Evolutionary conservation across 169 alveolate species (phyloP).

Genomic region (Plasmodium billcollinsi): DNA sequence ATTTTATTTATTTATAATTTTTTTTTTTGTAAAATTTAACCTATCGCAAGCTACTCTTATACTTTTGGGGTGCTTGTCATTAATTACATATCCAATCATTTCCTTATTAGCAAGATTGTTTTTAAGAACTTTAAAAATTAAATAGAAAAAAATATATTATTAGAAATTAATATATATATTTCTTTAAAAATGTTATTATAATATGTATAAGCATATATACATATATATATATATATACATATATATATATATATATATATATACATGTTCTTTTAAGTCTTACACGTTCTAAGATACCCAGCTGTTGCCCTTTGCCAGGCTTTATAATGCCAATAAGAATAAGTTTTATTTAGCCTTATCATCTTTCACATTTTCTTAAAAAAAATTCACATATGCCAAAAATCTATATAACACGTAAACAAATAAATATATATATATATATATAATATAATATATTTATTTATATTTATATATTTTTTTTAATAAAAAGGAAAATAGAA

Average conservation of each 20-base stretch:
- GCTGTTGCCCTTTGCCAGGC: slow-evolving; percentile 93
- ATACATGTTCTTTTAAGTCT: not conserved
- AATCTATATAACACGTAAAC: no score
- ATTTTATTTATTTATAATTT: not conserved
- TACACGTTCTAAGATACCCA: slow-evolving; percentile 91
- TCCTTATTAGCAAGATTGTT: slow-evolving; percentile 90
- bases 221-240: not conserved
- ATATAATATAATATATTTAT: no score
- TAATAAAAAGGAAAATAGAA: no score
- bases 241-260: slow-evolving; percentile 1
- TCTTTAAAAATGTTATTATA: not conserved
- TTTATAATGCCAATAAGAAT: slow-evolving; percentile 91
- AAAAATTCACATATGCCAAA: not conserved
- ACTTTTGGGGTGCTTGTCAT: slow-evolving; percentile 93
- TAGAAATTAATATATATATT: not conserved
- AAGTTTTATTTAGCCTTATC: slow-evolving; percentile 74
- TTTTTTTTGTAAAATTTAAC: slow-evolving; percentile 40
- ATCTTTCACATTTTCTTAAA: slow-evolving; percentile 13
- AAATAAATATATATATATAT: no score
- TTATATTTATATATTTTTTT: no score
- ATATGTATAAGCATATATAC: no score
- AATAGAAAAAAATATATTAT: slow-evolving; percentile 14
- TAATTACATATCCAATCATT: slow-evolving; percentile 92
- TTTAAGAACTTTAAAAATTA: slow-evolving; percentile 82
- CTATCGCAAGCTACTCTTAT: slow-evolving; percentile 93